Percentiles rank a stretch among this genome's conserved stretches.
These are phyloP conservation scores for Brassica cretica DNA, from an alignment of 345 rosid species.

Conservation along the genomic window DNA sequence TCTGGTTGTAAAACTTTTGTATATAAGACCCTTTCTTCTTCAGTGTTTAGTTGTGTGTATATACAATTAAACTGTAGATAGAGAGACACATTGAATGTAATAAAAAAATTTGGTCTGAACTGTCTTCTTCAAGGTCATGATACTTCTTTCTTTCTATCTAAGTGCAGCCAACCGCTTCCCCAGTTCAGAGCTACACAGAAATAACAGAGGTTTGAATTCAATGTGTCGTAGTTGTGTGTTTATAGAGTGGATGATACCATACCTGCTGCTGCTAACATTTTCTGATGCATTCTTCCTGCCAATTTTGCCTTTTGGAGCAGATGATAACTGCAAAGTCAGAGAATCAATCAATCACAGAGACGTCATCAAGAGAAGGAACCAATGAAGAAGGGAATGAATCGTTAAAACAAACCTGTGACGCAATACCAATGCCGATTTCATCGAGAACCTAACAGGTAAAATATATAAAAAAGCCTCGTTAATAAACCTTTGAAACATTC, in stretches of 20 bases:
- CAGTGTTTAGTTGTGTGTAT: background rate
- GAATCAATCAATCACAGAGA: slow-evolving; percentile 6
- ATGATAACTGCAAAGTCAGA: slow-evolving; percentile 55
- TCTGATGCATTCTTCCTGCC: slow-evolving; percentile 56
- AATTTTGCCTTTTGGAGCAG: slow-evolving; percentile 81
- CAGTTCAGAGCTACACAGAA: slow-evolving; percentile 64
- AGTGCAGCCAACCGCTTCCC: slow-evolving; percentile 91
- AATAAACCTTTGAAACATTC: background rate
- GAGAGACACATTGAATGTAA: background rate
- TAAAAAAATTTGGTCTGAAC: background rate
- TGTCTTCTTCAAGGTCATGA: slow-evolving; percentile 7
- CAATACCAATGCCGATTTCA: slow-evolving; percentile 92
- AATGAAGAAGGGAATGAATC: background rate
- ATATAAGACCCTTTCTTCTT: too few species aligned
- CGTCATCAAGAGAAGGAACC: background rate
- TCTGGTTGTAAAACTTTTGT: too few species aligned
- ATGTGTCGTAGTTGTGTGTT: background rate
- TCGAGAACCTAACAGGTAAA: slow-evolving; percentile 69
- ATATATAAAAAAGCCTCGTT: background rate
- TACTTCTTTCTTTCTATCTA: slow-evolving; percentile 42
- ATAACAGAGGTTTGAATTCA: background rate
- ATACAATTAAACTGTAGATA: slow-evolving; percentile 19
- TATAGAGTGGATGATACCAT: slow-evolving; percentile 12
- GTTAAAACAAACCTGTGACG: slow-evolving; percentile 71
- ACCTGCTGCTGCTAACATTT: slow-evolving; percentile 53